phyloP scores from a whole-genome alignment of 495 filamentous ascomycete genomes.

The Emericellopsis terricola region DNA sequence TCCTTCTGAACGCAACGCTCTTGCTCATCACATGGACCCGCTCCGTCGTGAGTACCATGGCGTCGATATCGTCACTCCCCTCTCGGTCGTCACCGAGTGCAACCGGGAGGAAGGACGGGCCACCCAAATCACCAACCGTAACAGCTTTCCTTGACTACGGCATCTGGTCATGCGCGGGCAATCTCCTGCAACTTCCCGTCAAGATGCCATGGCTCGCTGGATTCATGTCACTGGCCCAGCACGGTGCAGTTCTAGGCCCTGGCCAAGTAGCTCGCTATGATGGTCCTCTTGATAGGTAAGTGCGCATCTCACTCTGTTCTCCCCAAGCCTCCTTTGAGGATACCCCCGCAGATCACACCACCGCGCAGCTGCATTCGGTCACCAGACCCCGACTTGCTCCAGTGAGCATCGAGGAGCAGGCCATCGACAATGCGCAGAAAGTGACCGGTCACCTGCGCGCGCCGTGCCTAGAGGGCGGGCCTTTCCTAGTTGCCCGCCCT shows the following conservation, averaged over 20 bases:
- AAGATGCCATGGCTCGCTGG: conserved; percentile 81
- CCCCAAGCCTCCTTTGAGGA: conserved; percentile 1
- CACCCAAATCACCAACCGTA: conserved; percentile 17
- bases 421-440: conserved; percentile 8
- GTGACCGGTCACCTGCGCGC: conserved; percentile 1
- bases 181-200: conserved; percentile 46
- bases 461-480: not conserved
- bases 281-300: conserved; percentile 81
- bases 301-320: conserved; percentile 11
- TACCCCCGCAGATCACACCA: too few relatives aligned
- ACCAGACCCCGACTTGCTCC: conserved; percentile 18
- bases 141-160: conserved; percentile 59
- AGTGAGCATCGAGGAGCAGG: conserved; percentile 15
- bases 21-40: conserved; percentile 45
- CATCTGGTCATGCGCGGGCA: conserved; percentile 49
- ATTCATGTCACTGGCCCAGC: conserved; percentile 51
- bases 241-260: conserved; percentile 49
- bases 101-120: conserved; percentile 4
- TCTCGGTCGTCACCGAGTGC: conserved; percentile 8
- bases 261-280: conserved; percentile 55
- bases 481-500: not conserved
- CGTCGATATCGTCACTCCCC: conserved; percentile 33
- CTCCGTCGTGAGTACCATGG: conserved; percentile 32
- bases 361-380: too few relatives aligned
- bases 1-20: conserved; percentile 48